A percentile compares a stretch with the other conserved stretches of the same genome.
phyloP scores from a whole-genome alignment of 2,329 filamentous ascomycete species.

The Bipolaris bicolor region DNA sequence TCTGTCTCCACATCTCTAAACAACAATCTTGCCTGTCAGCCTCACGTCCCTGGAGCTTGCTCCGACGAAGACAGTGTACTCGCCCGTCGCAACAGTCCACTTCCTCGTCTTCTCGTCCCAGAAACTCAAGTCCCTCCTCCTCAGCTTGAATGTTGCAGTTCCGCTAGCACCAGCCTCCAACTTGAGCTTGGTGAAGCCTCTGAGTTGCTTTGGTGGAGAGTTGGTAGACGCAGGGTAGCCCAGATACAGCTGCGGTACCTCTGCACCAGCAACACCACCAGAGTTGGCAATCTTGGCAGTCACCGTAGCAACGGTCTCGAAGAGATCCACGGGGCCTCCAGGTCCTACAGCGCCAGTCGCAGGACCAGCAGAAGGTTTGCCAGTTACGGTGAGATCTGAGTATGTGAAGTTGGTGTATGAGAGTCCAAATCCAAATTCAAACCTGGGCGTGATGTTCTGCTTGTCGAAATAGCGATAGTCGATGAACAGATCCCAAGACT shows the following conservation, averaged over 20 bases:
- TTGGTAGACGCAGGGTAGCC: conserved; percentile 40
- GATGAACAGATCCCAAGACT: conserved; percentile 53
- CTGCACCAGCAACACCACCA: conserved; percentile 44
- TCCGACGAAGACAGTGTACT: conserved; percentile 43
- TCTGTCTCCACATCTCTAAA: conserved; percentile 21
- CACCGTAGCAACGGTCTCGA: conserved; percentile 43
- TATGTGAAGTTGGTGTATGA: conserved; percentile 54
- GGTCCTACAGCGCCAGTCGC: conserved; percentile 34
- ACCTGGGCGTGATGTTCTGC: conserved; percentile 50
- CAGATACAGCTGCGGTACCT: conserved; percentile 50
- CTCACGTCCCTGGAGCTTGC: conserved; percentile 47
- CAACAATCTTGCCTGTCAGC: conserved; percentile 42
- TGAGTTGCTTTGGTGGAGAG: conserved; percentile 44
- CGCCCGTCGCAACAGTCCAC: conserved; percentile 46
- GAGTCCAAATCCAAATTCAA: conserved; percentile 55
- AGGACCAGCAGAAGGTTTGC: conserved; percentile 30
- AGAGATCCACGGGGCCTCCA: conserved; percentile 42
- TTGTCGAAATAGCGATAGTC: conserved; percentile 55
- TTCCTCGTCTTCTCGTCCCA: conserved; percentile 43
- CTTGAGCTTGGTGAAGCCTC: conserved; percentile 47
- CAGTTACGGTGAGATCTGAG: conserved; percentile 37
- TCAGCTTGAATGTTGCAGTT: conserved; percentile 43
- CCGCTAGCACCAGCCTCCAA: conserved; percentile 37
- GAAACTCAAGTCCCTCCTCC: conserved; percentile 46
- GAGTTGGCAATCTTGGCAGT: conserved; percentile 46